Base-by-base conservation (phyloP, 2,329 filamentous ascomycete genomes). In the Xylaria sp. region DNA sequence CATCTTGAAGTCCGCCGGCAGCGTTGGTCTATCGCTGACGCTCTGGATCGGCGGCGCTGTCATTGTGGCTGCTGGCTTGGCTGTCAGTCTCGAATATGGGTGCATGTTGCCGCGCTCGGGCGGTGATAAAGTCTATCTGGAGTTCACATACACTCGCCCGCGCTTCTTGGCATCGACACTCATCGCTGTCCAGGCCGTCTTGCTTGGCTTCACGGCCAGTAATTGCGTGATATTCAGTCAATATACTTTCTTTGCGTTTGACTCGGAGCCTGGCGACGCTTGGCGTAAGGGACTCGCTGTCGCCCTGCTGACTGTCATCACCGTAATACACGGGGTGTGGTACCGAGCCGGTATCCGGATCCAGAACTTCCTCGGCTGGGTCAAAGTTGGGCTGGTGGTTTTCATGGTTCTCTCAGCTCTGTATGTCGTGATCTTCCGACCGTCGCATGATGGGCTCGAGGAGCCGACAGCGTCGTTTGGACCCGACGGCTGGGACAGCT, bases 211-310 rank as follows among this genome's bases (percentile, higher is more conserved):
- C 65, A 91, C 90, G 0, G 89, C 89, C 0, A 90, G 88, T 73
- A 92, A 92, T 75, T 91, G 89, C 75, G 87, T 93, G 61, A 85
- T 92, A 0, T 92, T 91, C 71, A 88, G 88, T 61, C 87, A 90
- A 70, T 92, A 92, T 69, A 82, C 86, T 0, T 79, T 90, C 0
- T 91, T 90, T 71, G 88, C 88, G 0, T 79, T 88, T 15, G 84
- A 84, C 2, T 73, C 84, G 4, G 79, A 87, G 42, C 82, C 86
- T 0, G 84, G 82, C 0, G 86, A 88, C 56, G 71, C 82, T 13
- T 77, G 84, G 31, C 82, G 85, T 17, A 90, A 90, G 74, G 74
- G 80, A 0, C 80, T 92, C 7, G 89, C 88, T 0, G 83, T 88
- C 0, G 85, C 81, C 0, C 78, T 91, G 3, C 78, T 92, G 23